These are phyloP conservation scores for Sutorius eximius DNA, from an alignment of 1,284 basidiomycete species.

Conservation along the genomic window DNA sequence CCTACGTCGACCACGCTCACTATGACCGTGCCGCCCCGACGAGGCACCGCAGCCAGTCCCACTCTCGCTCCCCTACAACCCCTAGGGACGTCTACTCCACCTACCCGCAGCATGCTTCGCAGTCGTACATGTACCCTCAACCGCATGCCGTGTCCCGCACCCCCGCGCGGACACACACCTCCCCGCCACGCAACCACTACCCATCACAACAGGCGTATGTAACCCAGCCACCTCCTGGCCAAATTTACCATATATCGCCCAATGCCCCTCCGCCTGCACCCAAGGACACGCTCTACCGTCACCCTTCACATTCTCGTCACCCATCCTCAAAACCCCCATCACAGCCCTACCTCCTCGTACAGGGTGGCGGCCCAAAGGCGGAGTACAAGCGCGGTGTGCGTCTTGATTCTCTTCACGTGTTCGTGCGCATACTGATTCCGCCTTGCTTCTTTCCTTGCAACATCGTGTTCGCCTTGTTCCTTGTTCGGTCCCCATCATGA, in stretches of 20 bases:
- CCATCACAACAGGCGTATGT: slow-evolving; percentile 18
- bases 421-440: slow-evolving; percentile 16
- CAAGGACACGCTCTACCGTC: slow-evolving; percentile 23
- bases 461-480: slow-evolving; percentile 1
- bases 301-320: slow-evolving; percentile 24
- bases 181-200: slow-evolving; percentile 23
- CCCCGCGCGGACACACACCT: slow-evolving; percentile 22
- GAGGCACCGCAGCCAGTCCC: slow-evolving; percentile 27
- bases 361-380: slow-evolving; percentile 30
- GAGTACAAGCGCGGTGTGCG: slow-evolving; percentile 36
- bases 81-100: slow-evolving; percentile 16
- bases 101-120: slow-evolving; percentile 23
- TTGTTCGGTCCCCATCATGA: not conserved
- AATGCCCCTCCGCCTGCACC: slow-evolving; percentile 14
- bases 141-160: slow-evolving; percentile 15
- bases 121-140: slow-evolving; percentile 21
- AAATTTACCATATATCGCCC: slow-evolving; percentile 24
- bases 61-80: slow-evolving; percentile 23
- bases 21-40: slow-evolving; percentile 21
- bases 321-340: slow-evolving; percentile 23
- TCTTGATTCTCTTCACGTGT: slow-evolving; percentile 13
- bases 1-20: slow-evolving; percentile 24
- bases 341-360: slow-evolving; percentile 31
- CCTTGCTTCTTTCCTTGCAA: slow-evolving; percentile 2
- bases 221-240: slow-evolving; percentile 32